Base-by-base conservation (phyloP, 768 basidiomycete genomes). In the Exidia glandulosa region DNA sequence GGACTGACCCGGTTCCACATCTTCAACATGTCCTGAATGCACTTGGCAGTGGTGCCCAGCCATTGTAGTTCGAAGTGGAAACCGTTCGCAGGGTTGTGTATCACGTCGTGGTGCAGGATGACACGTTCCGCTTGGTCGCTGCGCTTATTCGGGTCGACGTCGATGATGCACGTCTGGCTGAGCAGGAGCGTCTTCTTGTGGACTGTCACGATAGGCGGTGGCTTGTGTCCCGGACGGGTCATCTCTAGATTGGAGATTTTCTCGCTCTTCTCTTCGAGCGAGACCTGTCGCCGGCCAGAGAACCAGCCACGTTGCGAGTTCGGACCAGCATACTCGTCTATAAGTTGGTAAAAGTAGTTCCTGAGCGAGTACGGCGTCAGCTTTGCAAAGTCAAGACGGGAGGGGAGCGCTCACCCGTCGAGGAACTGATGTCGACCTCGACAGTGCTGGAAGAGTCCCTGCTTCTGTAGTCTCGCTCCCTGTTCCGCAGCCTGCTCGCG, bases 51-150 rank as follows among this genome's bases (percentile, higher is more conserved):
- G 2, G 94, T 88, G 2, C 92, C 94, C 41, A 98, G 87, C 95
- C 96, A 99, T 62, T 95, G 90, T 31, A 99, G 77, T 71, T 99
- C 94, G 66, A 98, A 94, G 71, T 98, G 95, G 74, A 96, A 96
- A 61, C 89, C 90, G 31, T 88, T 95, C n/a, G 79, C 82, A 0
- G 92, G 89, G 67, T 97, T 97, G 71, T 97, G 95, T 57, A 95
- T 88, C 60, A 96, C 83, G 72, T 98, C 96, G 71, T 94, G 85
- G 69, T 97, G 94, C 29, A 97, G 77, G 32, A 94, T 80, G 19
- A 90, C 88, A 2, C 85, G 81, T 72, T 96, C 94, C 1, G 92
- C 89, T 66, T 91, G 87, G 70, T 90, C 87, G 37, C 67, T 68
- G 23, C 57, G 60, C 55, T 88, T 89, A 66, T 78, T 76, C 2